Evolutionary conservation across 805 yeast genomes (phyloP).

Genomic region (Metschnikowia picachoensis): DNA sequence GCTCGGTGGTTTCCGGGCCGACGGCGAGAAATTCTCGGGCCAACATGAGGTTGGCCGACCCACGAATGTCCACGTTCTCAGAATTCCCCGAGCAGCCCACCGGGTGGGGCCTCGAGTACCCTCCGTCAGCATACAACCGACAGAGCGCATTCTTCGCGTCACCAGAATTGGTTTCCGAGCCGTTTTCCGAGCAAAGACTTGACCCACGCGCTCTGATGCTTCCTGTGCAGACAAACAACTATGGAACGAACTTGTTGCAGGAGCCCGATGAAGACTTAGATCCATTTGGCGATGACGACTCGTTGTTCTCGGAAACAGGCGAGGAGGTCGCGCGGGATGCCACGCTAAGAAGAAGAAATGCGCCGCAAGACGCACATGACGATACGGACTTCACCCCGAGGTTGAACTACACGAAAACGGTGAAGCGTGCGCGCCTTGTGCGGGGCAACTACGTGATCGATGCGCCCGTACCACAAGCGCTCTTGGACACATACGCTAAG

Average conservation of each 20-base stretch:
- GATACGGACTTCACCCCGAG: conserved; percentile 39
- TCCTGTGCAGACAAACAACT: conserved; percentile 24
- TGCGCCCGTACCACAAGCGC: conserved; percentile 38
- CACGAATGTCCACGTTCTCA: conserved; percentile 7
- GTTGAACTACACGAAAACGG: conserved; percentile 38
- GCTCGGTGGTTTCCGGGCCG: conserved; percentile 5
- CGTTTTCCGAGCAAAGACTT: background rate
- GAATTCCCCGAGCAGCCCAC: conserved; percentile 2
- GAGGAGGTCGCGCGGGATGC: conserved; percentile 34
- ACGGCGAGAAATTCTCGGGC: background rate
- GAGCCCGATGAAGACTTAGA: conserved; percentile 38
- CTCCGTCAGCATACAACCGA: conserved; percentile 15
- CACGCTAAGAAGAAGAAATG: conserved; percentile 20
- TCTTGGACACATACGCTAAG: conserved; percentile 31
- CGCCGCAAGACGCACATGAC: conserved; percentile 22
- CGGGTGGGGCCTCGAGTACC: conserved; percentile 13
- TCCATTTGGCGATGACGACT: conserved; percentile 44
- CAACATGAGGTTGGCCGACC: conserved; percentile 7
- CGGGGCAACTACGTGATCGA: conserved; percentile 46
- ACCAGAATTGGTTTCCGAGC: background rate
- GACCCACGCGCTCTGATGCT: conserved; percentile 7
- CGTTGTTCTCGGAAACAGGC: conserved; percentile 39
- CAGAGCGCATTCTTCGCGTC: conserved; percentile 5
- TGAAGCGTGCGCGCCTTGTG: conserved; percentile 50
- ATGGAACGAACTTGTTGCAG: conserved; percentile 37